Percentiles rank a stretch among this genome's conserved stretches.
These are phyloP conservation scores for Plectosphaerella sp. DNA, from an alignment of 2,329 filamentous ascomycete genomes.

Conservation along the genomic window DNA sequence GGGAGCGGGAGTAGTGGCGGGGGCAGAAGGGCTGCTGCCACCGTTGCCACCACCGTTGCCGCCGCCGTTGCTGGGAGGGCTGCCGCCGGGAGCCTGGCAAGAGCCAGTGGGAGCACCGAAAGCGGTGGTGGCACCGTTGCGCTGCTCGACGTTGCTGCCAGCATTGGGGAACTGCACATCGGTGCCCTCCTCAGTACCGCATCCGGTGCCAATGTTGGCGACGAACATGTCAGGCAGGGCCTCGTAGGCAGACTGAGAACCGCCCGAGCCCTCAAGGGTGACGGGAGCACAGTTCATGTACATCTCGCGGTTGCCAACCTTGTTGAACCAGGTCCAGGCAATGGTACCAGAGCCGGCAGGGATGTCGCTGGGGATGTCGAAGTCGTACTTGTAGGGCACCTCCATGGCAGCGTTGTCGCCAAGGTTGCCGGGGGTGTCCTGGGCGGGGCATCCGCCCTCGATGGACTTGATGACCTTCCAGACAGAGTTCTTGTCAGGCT, in stretches of 20 bases:
- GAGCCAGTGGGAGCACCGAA: no score
- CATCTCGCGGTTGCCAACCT: conserved; percentile 87
- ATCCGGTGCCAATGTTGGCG: no score
- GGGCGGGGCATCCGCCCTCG: conserved; percentile 76
- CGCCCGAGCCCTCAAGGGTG: conserved; percentile 52
- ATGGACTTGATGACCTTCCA: conserved; percentile 92
- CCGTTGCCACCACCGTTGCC: conserved; percentile 5
- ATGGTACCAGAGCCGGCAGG: conserved; percentile 73
- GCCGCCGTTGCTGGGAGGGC: no score
- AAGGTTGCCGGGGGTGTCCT: conserved; percentile 53
- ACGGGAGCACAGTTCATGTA: conserved; percentile 95
- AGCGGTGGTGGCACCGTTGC: conserved; percentile 34
- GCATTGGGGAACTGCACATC: conserved; percentile 68
- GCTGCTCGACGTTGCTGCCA: conserved; percentile 51
- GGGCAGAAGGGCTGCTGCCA: conserved; percentile 5
- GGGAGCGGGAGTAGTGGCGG: conserved; percentile 17
- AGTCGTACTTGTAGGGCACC: conserved; percentile 59
- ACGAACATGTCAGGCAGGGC: conserved; percentile 71
- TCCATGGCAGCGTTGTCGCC: conserved; percentile 35
- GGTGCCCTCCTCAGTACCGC: no score
- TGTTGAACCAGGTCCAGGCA: conserved; percentile 95
- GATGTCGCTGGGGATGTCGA: conserved; percentile 66
- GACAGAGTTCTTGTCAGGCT: conserved; percentile 59
- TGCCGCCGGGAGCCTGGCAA: no score
- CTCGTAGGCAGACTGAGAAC: conserved; percentile 48